Conservation (phyloP, 2,329 filamentous ascomycete species). For the Colletotrichum kahawae region DNA sequence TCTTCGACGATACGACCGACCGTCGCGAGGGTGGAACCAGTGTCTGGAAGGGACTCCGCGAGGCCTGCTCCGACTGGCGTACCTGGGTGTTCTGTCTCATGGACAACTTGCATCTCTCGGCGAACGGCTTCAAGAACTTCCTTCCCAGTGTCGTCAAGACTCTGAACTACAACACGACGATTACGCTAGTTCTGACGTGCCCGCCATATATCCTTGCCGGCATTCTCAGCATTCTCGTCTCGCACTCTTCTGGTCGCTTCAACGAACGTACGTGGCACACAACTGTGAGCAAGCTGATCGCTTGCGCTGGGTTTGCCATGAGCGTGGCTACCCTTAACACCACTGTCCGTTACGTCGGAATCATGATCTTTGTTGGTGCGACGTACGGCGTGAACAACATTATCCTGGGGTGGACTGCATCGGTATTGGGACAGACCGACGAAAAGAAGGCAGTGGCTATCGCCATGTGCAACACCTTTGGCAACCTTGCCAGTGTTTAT, state of each 20-base stretch:
- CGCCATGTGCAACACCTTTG: constrained; percentile 29
- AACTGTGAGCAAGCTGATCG: constrained; percentile 45
- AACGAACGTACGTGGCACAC: constrained; percentile 56
- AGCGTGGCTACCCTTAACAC: constrained; percentile 28
- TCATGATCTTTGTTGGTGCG: constrained; percentile 41
- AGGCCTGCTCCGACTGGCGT: constrained; percentile 49
- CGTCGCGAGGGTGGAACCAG: constrained; percentile 40
- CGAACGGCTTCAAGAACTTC: constrained; percentile 48
- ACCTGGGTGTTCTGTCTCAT: constrained; percentile 55
- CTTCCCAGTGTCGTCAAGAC: constrained; percentile 43
- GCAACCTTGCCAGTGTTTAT: constrained; percentile 22
- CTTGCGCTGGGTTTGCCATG: constrained; percentile 34
- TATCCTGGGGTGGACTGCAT: constrained; percentile 48
- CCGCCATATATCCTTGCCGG: constrained; percentile 49
- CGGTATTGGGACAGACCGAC: constrained; percentile 46
- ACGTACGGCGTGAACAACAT: constrained; percentile 46
- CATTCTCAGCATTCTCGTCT: constrained; percentile 40
- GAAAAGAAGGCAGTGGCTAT: constrained; percentile 52
- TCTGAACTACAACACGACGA: constrained; percentile 45
- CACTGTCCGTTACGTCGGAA: constrained; percentile 24
- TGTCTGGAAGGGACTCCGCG: constrained; percentile 46
- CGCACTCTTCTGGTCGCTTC: constrained; percentile 47
- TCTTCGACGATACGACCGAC: constrained; percentile 32
- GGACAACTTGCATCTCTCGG: constrained; percentile 55
- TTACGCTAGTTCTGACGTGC: constrained; percentile 51